Evolutionary conservation across 2,329 filamentous ascomycete species (phyloP), one percentile per base, ranked within the genome.

Genomic region (Cephalotrichum gorgonifer): DNA sequence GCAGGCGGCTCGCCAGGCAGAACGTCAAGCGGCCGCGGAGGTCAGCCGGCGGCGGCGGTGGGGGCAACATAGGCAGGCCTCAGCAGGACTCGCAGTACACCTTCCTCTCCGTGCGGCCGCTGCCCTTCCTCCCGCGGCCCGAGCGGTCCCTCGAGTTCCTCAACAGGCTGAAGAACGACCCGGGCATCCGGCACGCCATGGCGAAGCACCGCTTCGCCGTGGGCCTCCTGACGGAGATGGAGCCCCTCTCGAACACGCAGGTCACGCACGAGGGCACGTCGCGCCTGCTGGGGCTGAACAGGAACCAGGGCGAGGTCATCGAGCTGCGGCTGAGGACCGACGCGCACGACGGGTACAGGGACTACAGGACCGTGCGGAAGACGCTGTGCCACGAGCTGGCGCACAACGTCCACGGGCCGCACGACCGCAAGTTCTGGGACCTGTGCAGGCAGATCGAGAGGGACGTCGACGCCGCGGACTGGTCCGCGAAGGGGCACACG

Each of bases 381-480:
- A 97, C 93, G 43, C 72, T 98, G 12, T 97, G 91, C 61, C 93
- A 98, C 68, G 93, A 98, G 70, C 73, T 98, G 17, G 85, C 90
- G 55, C 93, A 98, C 65, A 96, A 95, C 58, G 87, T 95, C 9
- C 84, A 85, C 67, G 75, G 85, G 0, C 80, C 85, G 0, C 93
- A 98, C 64, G 89, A 97, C 64, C 73, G 80, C 17, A 70, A 86
- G 43, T 98, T 98, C 60, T 97, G 93, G 91, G 79, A 88, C 48
- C 64, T 98, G 58, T 95, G 87, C 56, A 83, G 82, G 56, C 76
- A 85, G 70, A 94, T 96, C 59, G 90, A 97, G 71, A 75, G 76
- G 46, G 91, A 96, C 70, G 91, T 96, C 3, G 48, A 85, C 50
- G 71, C 70, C 44, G 85, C 78, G 15, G 89, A 96, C 69, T 95